phyloP scores from a whole-genome alignment of 208 protist species.

The Leishmania braziliensis region DNA sequence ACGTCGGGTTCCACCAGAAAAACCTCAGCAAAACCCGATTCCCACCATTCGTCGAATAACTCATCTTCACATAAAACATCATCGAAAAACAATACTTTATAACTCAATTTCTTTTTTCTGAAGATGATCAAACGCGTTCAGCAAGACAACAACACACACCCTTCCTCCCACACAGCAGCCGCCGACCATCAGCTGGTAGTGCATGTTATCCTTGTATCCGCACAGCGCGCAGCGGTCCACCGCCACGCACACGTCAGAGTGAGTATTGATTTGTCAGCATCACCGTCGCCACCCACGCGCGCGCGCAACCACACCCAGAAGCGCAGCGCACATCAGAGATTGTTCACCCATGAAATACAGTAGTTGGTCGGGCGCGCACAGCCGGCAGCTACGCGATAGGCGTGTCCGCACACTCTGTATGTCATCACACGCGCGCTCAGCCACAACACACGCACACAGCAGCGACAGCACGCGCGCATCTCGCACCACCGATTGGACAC shows the following conservation, averaged over 20 bases:
- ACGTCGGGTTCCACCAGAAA: too few species aligned
- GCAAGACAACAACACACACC: too few species aligned
- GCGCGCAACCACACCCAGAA: neutral
- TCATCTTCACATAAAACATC: too few species aligned
- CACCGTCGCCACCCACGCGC: slow-evolving; percentile 12
- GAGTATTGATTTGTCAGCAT: slow-evolving; percentile 54
- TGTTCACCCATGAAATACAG: slow-evolving; percentile 1
- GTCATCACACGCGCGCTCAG: neutral
- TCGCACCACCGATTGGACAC: slow-evolving; percentile 34
- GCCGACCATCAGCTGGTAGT: slow-evolving; percentile 41
- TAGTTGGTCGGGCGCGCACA: neutral
- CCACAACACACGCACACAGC: neutral
- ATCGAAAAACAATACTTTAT: too few species aligned
- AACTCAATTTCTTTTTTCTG: too few species aligned
- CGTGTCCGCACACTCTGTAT: neutral
- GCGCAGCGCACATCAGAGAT: neutral
- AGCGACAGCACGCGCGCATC: slow-evolving; percentile 7
- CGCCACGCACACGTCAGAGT: slow-evolving; percentile 31
- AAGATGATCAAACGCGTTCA: too few species aligned
- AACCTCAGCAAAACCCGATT: too few species aligned
- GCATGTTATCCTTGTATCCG: slow-evolving; percentile 51
- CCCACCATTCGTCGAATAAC: too few species aligned
- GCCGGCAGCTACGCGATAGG: neutral
- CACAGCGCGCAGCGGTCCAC: slow-evolving; percentile 24
- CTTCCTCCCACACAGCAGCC: neutral